Evolutionary conservation across 1,139 yeast species (phyloP).

Genomic region (Saccharomycopsis phalli): DNA sequence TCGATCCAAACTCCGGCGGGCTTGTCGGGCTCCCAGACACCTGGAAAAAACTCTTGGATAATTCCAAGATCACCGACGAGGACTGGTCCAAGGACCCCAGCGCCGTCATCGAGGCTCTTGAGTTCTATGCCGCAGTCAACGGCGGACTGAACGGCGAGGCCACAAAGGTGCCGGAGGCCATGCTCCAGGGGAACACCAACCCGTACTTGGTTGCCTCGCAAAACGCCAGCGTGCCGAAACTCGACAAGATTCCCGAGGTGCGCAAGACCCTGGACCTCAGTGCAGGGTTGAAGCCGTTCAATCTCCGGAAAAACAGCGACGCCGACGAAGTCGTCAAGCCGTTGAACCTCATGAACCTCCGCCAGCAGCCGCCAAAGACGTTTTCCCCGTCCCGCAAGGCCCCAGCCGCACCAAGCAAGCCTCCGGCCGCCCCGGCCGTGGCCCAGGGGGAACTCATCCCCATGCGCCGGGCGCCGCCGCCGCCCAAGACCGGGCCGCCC

Average conservation of each 20-base stretch:
- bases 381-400: constrained; percentile 45
- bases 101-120: constrained; percentile 86
- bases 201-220: constrained; percentile 14
- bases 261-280: constrained; percentile 10
- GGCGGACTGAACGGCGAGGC: constrained; percentile 17
- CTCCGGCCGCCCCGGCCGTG: not conserved
- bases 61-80: constrained; percentile 71
- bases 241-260: constrained; percentile 13
- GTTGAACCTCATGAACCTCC: constrained; percentile 5
- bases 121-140: constrained; percentile 56
- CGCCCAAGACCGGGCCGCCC: constrained; percentile 27
- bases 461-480: constrained; percentile 40
- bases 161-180: constrained; percentile 18
- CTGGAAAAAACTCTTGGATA: constrained; percentile 67
- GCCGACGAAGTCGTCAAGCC: constrained; percentile 15
- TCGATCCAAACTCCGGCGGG: constrained; percentile 63
- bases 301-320: constrained; percentile 7
- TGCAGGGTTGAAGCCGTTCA: constrained; percentile 19
- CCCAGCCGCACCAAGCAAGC: constrained; percentile 41
- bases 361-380: constrained; percentile 21
- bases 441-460: constrained; percentile 30
- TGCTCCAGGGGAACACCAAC: constrained; percentile 12
- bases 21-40: constrained; percentile 74
- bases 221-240: constrained; percentile 4
- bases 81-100: constrained; percentile 80